Percentiles rank a stretch among this genome's conserved stretches.
These are phyloP conservation scores for Pezicula carpinea DNA, from an alignment of 2,329 filamentous ascomycete genomes.

Conservation along the genomic window DNA sequence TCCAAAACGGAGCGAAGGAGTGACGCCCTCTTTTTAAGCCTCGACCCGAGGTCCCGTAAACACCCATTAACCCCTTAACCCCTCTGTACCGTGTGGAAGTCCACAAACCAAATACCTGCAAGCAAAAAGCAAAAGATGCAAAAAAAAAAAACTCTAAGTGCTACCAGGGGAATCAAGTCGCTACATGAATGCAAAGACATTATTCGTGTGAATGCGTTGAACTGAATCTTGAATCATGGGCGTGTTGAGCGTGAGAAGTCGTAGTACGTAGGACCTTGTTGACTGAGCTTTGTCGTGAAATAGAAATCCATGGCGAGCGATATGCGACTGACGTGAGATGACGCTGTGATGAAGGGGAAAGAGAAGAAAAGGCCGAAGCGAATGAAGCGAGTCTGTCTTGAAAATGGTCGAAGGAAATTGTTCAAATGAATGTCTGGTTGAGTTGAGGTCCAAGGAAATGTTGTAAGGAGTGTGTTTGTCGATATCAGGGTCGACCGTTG, in stretches of 20 bases:
- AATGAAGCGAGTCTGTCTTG: conserved; percentile 9
- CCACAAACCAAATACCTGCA: neutral
- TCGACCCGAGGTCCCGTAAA: neutral
- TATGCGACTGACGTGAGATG: conserved; percentile 14
- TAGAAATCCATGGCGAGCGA: neutral
- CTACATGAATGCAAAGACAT: neutral
- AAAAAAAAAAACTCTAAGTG: conserved; percentile 4
- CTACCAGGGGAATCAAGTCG: conserved; percentile 5
- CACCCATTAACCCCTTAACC: neutral
- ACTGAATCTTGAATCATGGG: neutral
- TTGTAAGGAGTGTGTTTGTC: conserved; percentile 5
- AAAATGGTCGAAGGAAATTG: conserved; percentile 25
- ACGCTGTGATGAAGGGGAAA: conserved; percentile 9
- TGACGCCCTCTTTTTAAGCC: neutral
- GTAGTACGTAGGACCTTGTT: neutral
- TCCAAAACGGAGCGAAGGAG: neutral
- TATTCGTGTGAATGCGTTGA: neutral
- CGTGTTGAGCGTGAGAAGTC: neutral
- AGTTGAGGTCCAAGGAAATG: conserved; percentile 20
- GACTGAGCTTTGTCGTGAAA: neutral
- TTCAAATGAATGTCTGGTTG: conserved; percentile 24
- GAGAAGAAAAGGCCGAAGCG: conserved; percentile 13
- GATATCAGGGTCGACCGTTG: conserved; percentile 18
- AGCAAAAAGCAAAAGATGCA: neutral
- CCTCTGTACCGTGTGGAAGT: neutral